Conservation (phyloP, 2,329 filamentous ascomycete genomes). For the Colletotrichum salicis region DNA sequence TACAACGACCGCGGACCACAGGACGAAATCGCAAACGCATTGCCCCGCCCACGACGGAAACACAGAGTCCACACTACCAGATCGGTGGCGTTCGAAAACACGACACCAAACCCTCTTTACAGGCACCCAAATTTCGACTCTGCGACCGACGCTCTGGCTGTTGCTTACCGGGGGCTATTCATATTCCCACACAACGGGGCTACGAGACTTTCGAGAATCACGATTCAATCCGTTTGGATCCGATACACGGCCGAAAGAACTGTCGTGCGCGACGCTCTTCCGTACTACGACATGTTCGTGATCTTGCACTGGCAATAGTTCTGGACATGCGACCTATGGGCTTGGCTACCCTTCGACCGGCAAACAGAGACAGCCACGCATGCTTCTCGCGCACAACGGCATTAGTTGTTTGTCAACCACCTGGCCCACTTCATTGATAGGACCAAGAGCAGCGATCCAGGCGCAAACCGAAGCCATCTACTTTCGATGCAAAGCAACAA, state of each 20-base stretch:
- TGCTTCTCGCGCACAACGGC: neutral
- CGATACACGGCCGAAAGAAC: neutral
- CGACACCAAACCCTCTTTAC: neutral
- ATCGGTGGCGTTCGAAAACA: neutral
- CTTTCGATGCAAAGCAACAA: constrained; percentile 6
- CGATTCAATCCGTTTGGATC: neutral
- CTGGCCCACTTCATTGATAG: neutral
- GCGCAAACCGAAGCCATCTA: neutral
- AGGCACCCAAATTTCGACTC: neutral
- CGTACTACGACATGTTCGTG: constrained; percentile 17
- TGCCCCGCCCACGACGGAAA: neutral
- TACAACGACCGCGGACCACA: neutral
- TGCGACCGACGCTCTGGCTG: neutral
- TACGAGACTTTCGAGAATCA: neutral
- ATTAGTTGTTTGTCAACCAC: neutral
- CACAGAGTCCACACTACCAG: neutral
- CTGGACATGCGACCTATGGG: constrained; percentile 16
- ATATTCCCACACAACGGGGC: neutral
- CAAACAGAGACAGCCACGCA: constrained; percentile 3
- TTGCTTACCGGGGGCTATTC: neutral
- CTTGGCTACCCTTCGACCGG: constrained; percentile 1
- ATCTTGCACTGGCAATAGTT: neutral
- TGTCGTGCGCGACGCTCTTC: neutral
- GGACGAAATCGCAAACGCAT: constrained; percentile 4
- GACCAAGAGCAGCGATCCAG: neutral